A percentile compares a stretch with the other conserved stretches of the same genome.
Evolutionary conservation across 2,329 filamentous ascomycete genomes (phyloP).

Genomic region (Penicillium sp.): DNA sequence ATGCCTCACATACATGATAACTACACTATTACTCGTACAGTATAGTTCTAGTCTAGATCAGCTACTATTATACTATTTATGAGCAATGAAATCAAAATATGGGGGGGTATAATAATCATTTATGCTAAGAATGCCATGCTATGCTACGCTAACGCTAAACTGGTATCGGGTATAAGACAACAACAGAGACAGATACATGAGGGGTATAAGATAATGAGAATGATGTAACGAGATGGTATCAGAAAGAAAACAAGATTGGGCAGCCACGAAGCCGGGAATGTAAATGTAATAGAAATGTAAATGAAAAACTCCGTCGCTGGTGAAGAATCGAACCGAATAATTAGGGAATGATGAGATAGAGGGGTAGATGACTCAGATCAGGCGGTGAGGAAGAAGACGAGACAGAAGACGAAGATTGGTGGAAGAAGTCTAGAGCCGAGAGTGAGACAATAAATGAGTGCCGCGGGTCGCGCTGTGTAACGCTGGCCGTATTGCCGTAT

Average conservation of each 20-base stretch:
- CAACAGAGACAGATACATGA: background rate
- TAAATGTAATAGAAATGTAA: background rate
- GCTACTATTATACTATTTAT: too few relatives aligned
- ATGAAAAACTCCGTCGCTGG: background rate
- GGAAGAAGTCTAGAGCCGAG: too few relatives aligned
- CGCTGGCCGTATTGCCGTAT: background rate
- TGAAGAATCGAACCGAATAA: background rate
- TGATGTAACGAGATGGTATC: background rate
- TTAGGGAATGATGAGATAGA: constrained; percentile 5
- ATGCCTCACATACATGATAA: background rate
- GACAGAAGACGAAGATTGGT: background rate
- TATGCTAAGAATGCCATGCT: background rate
- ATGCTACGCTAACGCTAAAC: background rate
- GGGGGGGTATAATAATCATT: too few relatives aligned
- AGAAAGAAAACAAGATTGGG: background rate
- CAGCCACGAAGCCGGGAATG: background rate
- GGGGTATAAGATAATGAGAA: background rate
- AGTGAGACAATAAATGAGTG: background rate
- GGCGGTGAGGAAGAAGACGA: constrained; percentile 1
- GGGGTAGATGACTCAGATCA: constrained; percentile 19
- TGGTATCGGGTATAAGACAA: background rate
- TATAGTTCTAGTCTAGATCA: too few relatives aligned
- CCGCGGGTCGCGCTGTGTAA: background rate
- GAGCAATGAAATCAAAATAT: too few relatives aligned
- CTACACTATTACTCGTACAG: too few relatives aligned